Base-by-base conservation (phyloP, 1,284 basidiomycete genomes). In the Apiotrichum akiyoshidainum region DNA sequence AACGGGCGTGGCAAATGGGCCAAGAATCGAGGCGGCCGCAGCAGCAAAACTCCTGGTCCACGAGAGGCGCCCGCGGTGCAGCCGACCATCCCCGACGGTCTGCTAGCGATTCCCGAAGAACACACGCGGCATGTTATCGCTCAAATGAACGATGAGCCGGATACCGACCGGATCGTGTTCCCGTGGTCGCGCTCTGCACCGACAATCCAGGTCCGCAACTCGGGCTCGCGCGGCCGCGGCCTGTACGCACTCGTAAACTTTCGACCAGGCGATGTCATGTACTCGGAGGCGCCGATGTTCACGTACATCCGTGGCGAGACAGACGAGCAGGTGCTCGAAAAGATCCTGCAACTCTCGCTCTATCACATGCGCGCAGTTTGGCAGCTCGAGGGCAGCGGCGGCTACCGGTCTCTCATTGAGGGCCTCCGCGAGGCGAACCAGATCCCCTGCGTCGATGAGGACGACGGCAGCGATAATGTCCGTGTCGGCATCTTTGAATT, bases 401-500 rank as follows among this genome's bases (percentile, higher is more conserved):
- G 35, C 2, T 46, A 35, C 34, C 44, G 21, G 16, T 7, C 44
- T 19, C 17, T 44, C 1, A 37, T 45, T 19, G 8, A 13, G 35
- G 35, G 58, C 16, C 37, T 59, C 13, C 31, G 50, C 17, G 26
- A 48, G 21, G 55, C 58, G 13, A 59, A 59, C 41, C 35, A 42
- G 45, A 59, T 59, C 34, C 54, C 54, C 13, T 52, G 51, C 33
- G 42, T 49, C 10, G 40, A 45, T n/a, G 39, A 39, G 13, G 16
- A 22, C 34, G 46, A 48, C 40, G 42, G 42, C 33, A n/a, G 17
- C n/a, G 42, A 44, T 5, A 19, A 54, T 10, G 26, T 17, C 5
- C 44, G 12, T 7, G 33, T 46, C 11, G 68, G 65, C 10, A 40
- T 70, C 35, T 71, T 68, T 52, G 54, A 65, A 41, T 37, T 21